Evolutionary conservation across 495 filamentous ascomycete genomes (phyloP).

Genomic region (Podospora fimiseda): DNA sequence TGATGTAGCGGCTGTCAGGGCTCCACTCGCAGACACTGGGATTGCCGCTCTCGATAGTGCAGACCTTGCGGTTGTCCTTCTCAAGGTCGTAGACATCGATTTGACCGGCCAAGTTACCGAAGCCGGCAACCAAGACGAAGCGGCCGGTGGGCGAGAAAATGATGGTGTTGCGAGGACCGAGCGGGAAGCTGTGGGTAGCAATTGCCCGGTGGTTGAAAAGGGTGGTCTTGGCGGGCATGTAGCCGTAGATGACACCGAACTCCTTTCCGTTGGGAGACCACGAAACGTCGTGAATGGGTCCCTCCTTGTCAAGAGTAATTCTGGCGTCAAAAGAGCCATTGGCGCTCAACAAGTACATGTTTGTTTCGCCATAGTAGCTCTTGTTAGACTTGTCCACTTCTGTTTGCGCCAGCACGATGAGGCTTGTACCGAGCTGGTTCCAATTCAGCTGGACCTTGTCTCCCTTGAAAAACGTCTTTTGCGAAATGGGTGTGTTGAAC

Average conservation of each 20-base stretch:
- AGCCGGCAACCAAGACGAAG: constrained; percentile 89
- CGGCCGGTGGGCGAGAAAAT: constrained; percentile 89
- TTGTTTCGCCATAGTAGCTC: constrained; percentile 98
- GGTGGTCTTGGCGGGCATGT: constrained; percentile 95
- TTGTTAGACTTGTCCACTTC: constrained; percentile 97
- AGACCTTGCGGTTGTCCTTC: constrained; percentile 82
- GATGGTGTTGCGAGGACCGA: constrained; percentile 89
- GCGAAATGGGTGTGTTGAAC: constrained; percentile 72
- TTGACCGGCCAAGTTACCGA: constrained; percentile 93
- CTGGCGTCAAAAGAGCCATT: constrained; percentile 89
- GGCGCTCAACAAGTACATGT: constrained; percentile 87
- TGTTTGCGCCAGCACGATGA: constrained; percentile 95
- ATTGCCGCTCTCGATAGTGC: constrained; percentile 92
- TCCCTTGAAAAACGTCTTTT: constrained; percentile 98
- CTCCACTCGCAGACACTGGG: constrained; percentile 94
- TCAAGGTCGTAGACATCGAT: constrained; percentile 97
- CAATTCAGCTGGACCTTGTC: constrained; percentile 98
- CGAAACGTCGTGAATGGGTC: constrained; percentile 95
- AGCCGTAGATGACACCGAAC: constrained; percentile 95
- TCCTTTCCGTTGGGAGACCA: constrained; percentile 96
- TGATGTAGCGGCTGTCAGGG: constrained; percentile 86
- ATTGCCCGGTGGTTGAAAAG: constrained; percentile 88
- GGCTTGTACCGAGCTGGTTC: constrained; percentile 81
- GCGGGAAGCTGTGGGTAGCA: constrained; percentile 70
- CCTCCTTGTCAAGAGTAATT: constrained; percentile 91